Conservation (phyloP, 169 alveolate genomes). For the Plasmodium vivax region DNA sequence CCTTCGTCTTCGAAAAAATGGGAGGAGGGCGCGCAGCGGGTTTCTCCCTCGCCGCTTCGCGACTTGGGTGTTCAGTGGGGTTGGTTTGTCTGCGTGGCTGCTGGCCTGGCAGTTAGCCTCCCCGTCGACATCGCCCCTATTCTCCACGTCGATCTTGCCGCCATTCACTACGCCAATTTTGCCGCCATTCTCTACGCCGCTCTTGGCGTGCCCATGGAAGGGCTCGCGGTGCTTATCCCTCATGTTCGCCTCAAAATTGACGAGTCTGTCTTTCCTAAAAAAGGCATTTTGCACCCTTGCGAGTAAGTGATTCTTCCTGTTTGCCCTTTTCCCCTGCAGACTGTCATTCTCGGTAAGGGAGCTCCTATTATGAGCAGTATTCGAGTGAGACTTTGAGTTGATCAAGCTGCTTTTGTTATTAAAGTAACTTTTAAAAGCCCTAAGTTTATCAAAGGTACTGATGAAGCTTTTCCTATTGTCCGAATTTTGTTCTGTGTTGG, state of each 20-base stretch:
- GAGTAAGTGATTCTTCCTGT: neutral
- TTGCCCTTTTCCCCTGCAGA: neutral
- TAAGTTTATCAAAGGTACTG: constrained; percentile 36
- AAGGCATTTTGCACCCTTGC: neutral
- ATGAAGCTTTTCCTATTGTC: constrained; percentile 22
- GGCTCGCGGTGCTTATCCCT: neutral
- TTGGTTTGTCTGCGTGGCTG: neutral
- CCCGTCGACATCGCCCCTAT: neutral
- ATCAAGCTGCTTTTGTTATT: neutral
- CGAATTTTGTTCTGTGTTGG: constrained; percentile 13
- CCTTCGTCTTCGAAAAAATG: constrained; percentile 32
- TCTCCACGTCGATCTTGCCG: neutral
- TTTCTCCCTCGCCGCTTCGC: neutral
- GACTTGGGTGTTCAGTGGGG: neutral
- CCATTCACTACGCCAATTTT: neutral
- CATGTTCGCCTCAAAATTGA: neutral
- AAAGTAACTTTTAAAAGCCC: constrained; percentile 22
- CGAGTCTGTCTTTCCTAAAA: neutral
- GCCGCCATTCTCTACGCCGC: neutral
- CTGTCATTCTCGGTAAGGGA: neutral
- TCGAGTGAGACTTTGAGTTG: constrained; percentile 1
- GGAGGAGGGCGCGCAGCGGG: constrained; percentile 1
- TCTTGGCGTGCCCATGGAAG: neutral
- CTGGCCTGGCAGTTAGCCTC: neutral
- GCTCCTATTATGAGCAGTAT: constrained; percentile 20